Conservation (phyloP, 1,284 basidiomycete species). For the Trichosporon inkin region DNA sequence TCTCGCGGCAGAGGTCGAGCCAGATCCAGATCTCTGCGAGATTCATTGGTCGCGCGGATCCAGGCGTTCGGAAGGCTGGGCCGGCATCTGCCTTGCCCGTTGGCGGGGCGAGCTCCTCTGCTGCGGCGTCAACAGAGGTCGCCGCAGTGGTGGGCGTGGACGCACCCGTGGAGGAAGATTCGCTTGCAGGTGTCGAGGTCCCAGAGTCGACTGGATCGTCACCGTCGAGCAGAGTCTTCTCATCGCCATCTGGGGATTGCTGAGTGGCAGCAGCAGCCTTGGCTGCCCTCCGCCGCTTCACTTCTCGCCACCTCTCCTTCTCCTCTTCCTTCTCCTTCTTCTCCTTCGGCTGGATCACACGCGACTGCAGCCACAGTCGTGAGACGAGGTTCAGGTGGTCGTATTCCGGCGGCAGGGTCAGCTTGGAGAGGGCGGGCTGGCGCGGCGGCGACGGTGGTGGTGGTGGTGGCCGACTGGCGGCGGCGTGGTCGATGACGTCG, state of each 20-base stretch:
- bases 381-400: slow-evolving; percentile 9
- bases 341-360: neutral
- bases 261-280: neutral
- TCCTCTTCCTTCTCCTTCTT: neutral
- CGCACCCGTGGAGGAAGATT: neutral
- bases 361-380: slow-evolving; percentile 16
- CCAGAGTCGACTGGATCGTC: neutral
- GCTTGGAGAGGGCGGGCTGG: slow-evolving; percentile 12
- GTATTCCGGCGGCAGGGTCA: slow-evolving; percentile 8
- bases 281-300: neutral
- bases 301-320: neutral
- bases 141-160: neutral
- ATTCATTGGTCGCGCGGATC: neutral
- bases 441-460: neutral
- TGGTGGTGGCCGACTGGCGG: neutral
- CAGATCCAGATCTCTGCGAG: slow-evolving; percentile 9
- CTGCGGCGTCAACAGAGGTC: neutral
- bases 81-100: neutral
- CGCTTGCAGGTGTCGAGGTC: neutral
- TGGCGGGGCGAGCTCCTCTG: neutral
- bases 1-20: slow-evolving; percentile 13
- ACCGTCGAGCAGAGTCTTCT: neutral
- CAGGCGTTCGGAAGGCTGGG: neutral
- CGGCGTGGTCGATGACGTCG: neutral
- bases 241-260: neutral